Conservation (phyloP, 129 eudicot species). For the Flaveria trinervia region DNA sequence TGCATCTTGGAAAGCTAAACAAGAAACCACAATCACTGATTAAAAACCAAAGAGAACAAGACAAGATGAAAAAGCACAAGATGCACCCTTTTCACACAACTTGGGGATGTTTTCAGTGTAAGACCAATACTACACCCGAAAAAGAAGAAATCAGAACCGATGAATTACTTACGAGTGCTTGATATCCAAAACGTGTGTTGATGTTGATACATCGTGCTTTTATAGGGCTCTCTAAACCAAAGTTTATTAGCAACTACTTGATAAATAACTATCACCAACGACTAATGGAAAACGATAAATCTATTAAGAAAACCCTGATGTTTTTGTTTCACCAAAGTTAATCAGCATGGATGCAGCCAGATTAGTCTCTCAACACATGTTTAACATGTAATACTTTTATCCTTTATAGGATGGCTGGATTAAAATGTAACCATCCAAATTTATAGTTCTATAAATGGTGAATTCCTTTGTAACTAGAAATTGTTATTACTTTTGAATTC, state of each 20-base stretch:
- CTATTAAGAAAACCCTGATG: neutral
- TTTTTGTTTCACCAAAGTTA: neutral
- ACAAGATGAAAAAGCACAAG: slow-evolving; percentile 30
- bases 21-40: slow-evolving; percentile 30
- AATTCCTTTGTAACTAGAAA: slow-evolving; percentile 19
- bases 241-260: no score
- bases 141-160: neutral
- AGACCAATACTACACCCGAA: neutral
- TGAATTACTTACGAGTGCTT: no score
- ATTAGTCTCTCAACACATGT: neutral
- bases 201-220: no score
- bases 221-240: no score
- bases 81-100: slow-evolving; percentile 9
- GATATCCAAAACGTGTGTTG: no score
- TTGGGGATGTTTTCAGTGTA: neutral
- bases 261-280: no score
- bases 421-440: slow-evolving; percentile 21
- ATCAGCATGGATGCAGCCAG: neutral
- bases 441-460: slow-evolving; percentile 21
- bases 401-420: neutral
- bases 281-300: no score
- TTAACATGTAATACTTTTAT: neutral
- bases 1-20: slow-evolving; percentile 36
- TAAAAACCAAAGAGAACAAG: slow-evolving; percentile 30
- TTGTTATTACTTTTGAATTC: slow-evolving; percentile 9